Evolutionary conservation across 1,284 basidiomycete species (phyloP), one percentile per base, ranked within the genome.

Genomic region (Ustilago curta): DNA sequence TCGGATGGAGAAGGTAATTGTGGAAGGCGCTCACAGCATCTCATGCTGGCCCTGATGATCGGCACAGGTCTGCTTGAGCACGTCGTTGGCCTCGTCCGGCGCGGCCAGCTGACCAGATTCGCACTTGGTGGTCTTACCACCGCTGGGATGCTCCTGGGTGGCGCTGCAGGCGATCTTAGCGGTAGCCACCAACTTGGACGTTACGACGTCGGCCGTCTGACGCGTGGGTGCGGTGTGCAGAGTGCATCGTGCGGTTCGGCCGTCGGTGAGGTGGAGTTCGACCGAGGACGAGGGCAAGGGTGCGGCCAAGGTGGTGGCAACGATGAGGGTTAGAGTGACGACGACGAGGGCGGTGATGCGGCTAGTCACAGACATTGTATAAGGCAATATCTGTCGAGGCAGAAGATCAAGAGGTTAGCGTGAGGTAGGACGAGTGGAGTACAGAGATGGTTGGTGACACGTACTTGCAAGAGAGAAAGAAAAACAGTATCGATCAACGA

Each of bases 181-280:
- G 31, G 43, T 54, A 12, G 68, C 68, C 27, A 65, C 47, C 42
- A 70, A 59, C 14, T 31, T 29, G 45, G 58, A 61, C 19, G 58
- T 42, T 32, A 65, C 59, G 21, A 58, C 12, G 14, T 70, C 62
- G 45, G 59, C 68, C 4, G 27, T 35, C 8, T 21, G 27, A 21
- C 43, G n/a, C 45, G 60, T 19, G 7, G 31, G 18, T 8, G 19
- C 32, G 11, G 55, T 18, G 9, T 32, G 31, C 23, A 70, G 39
- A 2, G 19, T 35, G 58, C 68, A 70, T 21, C 19, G 37, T 3
- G 54, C 43, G 3, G 11, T 18, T 19, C 8, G 29, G 43, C 51
- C 48, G 32, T 59, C 21, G 49, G 4, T 18, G 57, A 64, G 57
- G 37, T 40, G 23, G 49, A 70, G 61, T 11, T 50, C 6, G 43